Evolutionary conservation across 352 stramenopile genomes (phyloP), one percentile per base, ranked within the genome.

Genomic region (Blastocystis sp.): DNA sequence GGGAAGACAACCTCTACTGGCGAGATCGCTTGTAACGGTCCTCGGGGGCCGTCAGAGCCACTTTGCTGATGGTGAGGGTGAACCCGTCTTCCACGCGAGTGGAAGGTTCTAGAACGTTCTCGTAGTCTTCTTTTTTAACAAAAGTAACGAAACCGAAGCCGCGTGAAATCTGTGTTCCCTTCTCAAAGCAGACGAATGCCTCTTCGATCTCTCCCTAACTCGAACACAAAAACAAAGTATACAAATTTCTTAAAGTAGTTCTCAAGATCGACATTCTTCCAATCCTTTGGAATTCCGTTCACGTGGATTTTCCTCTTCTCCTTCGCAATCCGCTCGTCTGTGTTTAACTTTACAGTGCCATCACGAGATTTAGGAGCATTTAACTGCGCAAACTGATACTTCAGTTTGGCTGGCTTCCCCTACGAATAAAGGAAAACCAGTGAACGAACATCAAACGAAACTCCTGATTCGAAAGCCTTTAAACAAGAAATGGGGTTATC

Each of bases 141-240:
- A 80, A 80, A 6, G 70, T 80, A 4, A 80, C 70, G 50, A 80
- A 80, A 34, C 70, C 70, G 37, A 80, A 80, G 4, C 70, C 70
- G 54, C 70, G 70, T 8, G 70, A 80, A 3, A 43, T 80, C 13
- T 64, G 70, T 47, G 70, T 80, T 23, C 70, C 70, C 45, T 80
- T 80, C 34, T 80, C 70, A 41, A 61, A 80, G n/a, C 70, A 80
- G 23, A 80, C 55, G n/a, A 80, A 80, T 4, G 70, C 70, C 43
- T 80, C 70, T 41, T 80, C 39, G 3, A 80, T 23, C 15, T 15
- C 20, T 37, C 70, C 70, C 70, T 80, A 26, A 50, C 62, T 37
- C 29, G 45, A 15, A 13, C 45, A 15, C n/a, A 68, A 68, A 23
- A 68, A 39, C n/a, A 34, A 34, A 11, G 4, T 18, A 9, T 45